Percentiles rank a stretch among this genome's conserved stretches.
Conservation (phyloP, 257 asterid species). For the Penstemon eatonii region DNA sequence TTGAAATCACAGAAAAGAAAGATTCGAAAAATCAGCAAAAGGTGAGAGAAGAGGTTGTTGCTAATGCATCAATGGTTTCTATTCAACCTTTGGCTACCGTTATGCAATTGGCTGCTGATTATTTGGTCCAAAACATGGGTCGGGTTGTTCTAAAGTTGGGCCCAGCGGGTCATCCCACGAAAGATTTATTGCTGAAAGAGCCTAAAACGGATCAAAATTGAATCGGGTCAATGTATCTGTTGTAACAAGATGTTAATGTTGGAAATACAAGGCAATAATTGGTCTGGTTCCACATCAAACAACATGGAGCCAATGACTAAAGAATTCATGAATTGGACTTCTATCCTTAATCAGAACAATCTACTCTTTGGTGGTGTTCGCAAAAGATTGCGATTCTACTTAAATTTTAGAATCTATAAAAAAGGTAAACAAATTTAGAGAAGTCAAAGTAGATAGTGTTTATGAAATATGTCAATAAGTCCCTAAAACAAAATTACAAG, state of each 20-base stretch:
- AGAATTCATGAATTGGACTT: too few relatives aligned
- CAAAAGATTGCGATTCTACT: too few relatives aligned
- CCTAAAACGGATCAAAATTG: too few relatives aligned
- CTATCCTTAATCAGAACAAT: background rate
- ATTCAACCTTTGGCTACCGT: conserved; percentile 29
- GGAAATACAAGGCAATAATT: background rate
- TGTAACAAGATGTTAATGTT: background rate
- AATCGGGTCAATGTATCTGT: too few relatives aligned
- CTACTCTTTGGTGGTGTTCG: background rate
- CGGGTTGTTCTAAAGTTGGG: too few relatives aligned
- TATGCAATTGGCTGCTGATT: conserved; percentile 31
- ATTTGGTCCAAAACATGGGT: background rate
- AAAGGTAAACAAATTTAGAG: too few relatives aligned
- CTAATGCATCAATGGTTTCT: conserved; percentile 32
- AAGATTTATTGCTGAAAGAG: too few relatives aligned
- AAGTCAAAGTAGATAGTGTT: too few relatives aligned
- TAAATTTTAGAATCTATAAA: too few relatives aligned
- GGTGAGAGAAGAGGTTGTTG: conserved; percentile 37
- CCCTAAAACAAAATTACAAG: too few relatives aligned
- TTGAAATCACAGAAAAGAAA: conserved; percentile 33
- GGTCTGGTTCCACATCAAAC: background rate
- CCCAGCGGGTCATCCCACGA: too few relatives aligned
- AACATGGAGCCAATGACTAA: background rate
- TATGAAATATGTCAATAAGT: too few relatives aligned
- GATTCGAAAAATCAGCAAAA: conserved; percentile 18